Evolutionary conservation across 768 basidiomycete species (phyloP), one percentile per base, ranked within the genome.

Genomic region (Wakefieldia striispora): DNA sequence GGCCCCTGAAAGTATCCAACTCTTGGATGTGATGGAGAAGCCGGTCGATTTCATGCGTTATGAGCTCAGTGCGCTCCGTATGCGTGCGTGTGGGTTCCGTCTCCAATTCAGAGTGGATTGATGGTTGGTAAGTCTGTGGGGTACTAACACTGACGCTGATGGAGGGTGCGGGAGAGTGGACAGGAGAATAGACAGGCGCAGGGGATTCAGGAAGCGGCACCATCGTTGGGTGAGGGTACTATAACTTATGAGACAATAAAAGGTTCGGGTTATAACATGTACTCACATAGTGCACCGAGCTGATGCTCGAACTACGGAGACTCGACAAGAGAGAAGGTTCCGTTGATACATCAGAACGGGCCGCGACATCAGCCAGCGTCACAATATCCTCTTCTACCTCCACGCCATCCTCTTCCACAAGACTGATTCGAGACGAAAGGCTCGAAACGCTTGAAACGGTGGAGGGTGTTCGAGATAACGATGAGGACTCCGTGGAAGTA

Each of bases 281-380:
- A 73, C 75, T 59, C 60, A 79, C 78, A 14, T 67, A 59, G 48
- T 61, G 67, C 19, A 60, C 34, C 9, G 65, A 57, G 20, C 57
- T 50, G 17, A 50, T 12, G 11, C 46, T 45, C 7, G 65, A 53
- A 33, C 59, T 62, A 17, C 56, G 61, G 34, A 69, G 68, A 3
- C 77, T 79, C 11, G 81, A 75, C 17, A 87, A 64, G 24, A 87
- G 65, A 1, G 83, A 79, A 6, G 84, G 82, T 54, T 74, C 75
- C 3, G 83, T 84, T 6, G 80, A 75, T 16, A 72, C 58, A n/a
- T 75, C 72, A 16, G 61, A 56, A 19, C 42, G 53, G 6, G 58
- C 50, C 3, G 55, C 55, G 23, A 12, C 56, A 35, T 64, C 62
- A 20, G 24, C 40, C 34, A 60, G 27, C 6, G 64, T 62, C 11